Base-by-base conservation (phyloP, 129 eudicot genomes). In the Helichrysum umbraculigerum region DNA sequence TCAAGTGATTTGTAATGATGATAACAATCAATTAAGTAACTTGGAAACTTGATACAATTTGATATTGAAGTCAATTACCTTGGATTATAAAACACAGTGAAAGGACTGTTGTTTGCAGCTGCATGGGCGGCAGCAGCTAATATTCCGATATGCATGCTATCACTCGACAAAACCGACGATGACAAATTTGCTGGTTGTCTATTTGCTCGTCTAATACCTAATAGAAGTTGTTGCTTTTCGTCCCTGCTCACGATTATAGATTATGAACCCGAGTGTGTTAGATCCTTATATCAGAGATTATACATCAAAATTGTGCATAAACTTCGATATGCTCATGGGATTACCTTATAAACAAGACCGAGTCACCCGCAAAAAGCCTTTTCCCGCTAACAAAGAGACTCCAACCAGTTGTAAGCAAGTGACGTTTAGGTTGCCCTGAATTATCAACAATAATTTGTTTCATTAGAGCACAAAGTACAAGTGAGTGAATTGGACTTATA, bases 111-210 rank as follows among this genome's bases (percentile, higher is more conserved):
- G 85, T 86, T 94, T 64, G 96, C 96, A 75, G 97, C 96, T 51
- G 99, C 99, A 82, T 94, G 97, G 35, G 99, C 99, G 34, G 99
- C 99, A 3, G 99, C 99, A 7, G 99, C 99, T 52, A 95, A 85
- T 25, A 95, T 81, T 35, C 99, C 99, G 11, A 95, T 95, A 75
- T 95, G 97, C 99, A 95, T 95, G 78, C 99, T 95, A 76, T 95
- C 96, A 67, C 96, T 95, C 22, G 99, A 95, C 57, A 95, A 79
- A 83, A 95, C 97, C 37, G 99, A 95, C 35, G 97, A 91, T 28
- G 97, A 85, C 44, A 95, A 70, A 78, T 87, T 89, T 19, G 97
- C 80, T 8, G 93, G 96, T 58, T 89, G 97, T 75, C 97, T 77
- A 72, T 95, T 95, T 11, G 99, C 99, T 81, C 99, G 87, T 75